Conservation (phyloP, 2,329 filamentous ascomycete species). For the Aspergillaceae sp. region DNA sequence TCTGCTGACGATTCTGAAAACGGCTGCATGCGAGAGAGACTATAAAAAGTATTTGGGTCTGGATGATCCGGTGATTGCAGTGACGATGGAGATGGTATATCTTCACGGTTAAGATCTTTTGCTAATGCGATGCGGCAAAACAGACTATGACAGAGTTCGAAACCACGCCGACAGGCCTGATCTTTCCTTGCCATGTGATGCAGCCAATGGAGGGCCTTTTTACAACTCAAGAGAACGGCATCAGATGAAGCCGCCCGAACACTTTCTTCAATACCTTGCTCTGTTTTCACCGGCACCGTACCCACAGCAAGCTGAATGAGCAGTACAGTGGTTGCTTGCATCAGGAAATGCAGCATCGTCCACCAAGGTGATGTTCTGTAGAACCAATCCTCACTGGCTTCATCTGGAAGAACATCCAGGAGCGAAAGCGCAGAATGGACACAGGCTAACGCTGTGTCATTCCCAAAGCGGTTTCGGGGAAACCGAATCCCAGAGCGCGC, state of each 20-base stretch:
- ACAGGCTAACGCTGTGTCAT: neutral
- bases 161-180: neutral
- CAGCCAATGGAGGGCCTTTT: neutral
- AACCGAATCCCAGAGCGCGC: neutral
- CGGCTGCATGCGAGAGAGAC: too few species aligned
- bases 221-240: neutral
- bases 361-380: slow-evolving; percentile 32
- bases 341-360: slow-evolving; percentile 33
- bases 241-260: neutral
- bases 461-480: neutral
- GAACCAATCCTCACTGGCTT: slow-evolving; percentile 24
- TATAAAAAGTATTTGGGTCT: too few species aligned
- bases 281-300: neutral
- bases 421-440: slow-evolving; percentile 5
- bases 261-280: neutral
- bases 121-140: neutral
- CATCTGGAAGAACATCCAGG: slow-evolving; percentile 32
- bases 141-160: neutral
- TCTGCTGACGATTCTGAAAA: too few species aligned
- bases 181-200: neutral
- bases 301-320: slow-evolving; percentile 23
- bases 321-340: slow-evolving; percentile 33
- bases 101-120: too few species aligned
- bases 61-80: too few species aligned
- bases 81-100: too few species aligned